Evolutionary conservation across 2,329 filamentous ascomycete genomes (phyloP), one percentile per base, ranked within the genome.

Genomic region (Trichoderma sp.): DNA sequence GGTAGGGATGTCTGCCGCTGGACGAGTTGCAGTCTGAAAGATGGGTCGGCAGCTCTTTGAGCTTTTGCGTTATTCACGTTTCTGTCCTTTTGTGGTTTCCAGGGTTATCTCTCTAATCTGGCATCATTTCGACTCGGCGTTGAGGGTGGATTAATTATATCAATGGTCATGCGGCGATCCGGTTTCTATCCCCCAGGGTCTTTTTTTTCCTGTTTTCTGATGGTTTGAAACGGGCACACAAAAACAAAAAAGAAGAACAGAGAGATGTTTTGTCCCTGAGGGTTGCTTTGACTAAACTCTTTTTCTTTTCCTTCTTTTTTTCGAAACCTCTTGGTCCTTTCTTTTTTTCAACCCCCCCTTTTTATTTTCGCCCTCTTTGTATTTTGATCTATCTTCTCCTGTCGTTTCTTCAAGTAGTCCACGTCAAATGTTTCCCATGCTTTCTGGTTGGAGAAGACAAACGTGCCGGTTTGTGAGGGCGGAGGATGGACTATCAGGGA

Each of bases 51-150:
- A 58, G 26, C 34, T 55, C 15, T 41, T 21, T 41, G 30, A 55
- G 68, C 68, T 72, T 72, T 67, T 70, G 69, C 70, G 72, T 71
- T 70, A 24, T 67, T 66, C 69, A 67, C 45, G 48, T 34, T 61
- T 61, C 6, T 26, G 9, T 68, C 68, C 64, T 57, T 58, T n/a
- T 52, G 41, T 61, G 24, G 43, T 44, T 70, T 69, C 71, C 71
- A 71, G 71, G 73, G 71, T 73, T 71, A 74, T 70, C 58, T 61
- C 70, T 72, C 72, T 76, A 76, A 77, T 76, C 70, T 72, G 76
- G 76, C 77, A 77, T 78, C 72, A 74, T 77, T 75, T 75, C 70
- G 72, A 77, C 70, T 74, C 71, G 77, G 76, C 77, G 77, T 78
- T 78, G 68, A 70, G 34, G 73, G 71, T 70, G 75, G 75, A 72